Conservation (phyloP, 345 rosid species). For the Acer yangbiense region DNA sequence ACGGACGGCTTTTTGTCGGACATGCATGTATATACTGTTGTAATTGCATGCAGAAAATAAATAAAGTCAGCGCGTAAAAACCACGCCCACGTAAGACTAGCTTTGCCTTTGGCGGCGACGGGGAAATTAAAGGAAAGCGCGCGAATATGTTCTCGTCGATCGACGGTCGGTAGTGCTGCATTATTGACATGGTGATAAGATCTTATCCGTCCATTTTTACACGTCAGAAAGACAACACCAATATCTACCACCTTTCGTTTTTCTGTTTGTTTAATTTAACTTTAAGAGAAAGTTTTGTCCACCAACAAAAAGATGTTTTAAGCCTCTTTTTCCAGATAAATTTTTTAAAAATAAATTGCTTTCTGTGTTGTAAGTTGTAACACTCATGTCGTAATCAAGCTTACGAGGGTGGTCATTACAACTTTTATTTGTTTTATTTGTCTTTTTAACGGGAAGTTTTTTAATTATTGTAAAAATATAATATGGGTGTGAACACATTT, state of each 20-base stretch:
- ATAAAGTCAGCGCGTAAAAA: constrained; percentile 50
- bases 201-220: constrained; percentile 33
- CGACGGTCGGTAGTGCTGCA: constrained; percentile 17
- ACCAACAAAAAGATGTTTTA: constrained; percentile 24
- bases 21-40: constrained; percentile 26
- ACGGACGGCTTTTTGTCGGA: constrained; percentile 52
- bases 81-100: constrained; percentile 51
- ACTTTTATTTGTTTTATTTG: not conserved
- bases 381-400: constrained; percentile 30
- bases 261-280: not conserved
- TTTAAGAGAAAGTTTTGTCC: constrained; percentile 13
- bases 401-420: not conserved
- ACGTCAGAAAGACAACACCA: constrained; percentile 14
- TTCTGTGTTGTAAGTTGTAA: constrained; percentile 18
- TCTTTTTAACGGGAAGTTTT: not conserved
- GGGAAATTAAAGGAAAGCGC: not conserved
- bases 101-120: constrained; percentile 27
- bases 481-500: constrained; percentile 17
- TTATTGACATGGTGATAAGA: constrained; percentile 30
- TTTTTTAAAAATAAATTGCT: not conserved
- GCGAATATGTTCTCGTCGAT: constrained; percentile 54
- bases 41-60: too few relatives aligned
- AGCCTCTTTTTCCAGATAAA: not conserved
- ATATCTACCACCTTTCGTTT: not conserved
- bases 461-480: not conserved